Conservation (phyloP, 2,329 filamentous ascomycete species). For the Knufia fluminis region DNA sequence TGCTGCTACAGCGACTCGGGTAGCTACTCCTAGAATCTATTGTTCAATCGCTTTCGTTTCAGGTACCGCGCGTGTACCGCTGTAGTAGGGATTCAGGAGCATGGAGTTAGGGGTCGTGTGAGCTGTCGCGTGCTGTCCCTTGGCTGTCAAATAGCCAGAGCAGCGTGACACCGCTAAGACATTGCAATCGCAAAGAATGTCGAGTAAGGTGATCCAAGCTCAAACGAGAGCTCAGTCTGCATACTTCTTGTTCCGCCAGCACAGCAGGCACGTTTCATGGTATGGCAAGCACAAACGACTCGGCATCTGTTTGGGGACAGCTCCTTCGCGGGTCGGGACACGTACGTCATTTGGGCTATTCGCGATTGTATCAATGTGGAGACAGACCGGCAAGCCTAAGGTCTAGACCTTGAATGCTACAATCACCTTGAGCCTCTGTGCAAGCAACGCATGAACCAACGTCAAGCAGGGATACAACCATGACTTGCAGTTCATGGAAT, state of each 20-base stretch:
- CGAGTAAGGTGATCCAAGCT: neutral
- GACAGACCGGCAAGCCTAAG: no score
- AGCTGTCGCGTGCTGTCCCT: neutral
- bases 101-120: neutral
- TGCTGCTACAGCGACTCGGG: constrained; percentile 8
- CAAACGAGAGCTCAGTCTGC: neutral
- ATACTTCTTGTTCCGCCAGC: neutral
- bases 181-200: neutral
- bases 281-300: constrained; percentile 2
- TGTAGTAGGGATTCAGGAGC: neutral
- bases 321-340: neutral
- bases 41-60: neutral
- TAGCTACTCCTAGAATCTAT: constrained; percentile 11
- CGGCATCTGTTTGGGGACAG: no score
- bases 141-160: neutral
- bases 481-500: no score
- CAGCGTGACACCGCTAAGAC: neutral
- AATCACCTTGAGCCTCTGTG: no score
- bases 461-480: no score
- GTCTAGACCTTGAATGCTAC: no score
- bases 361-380: no score
- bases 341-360: neutral
- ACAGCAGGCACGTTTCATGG: neutral
- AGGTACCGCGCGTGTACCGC: neutral
- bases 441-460: no score